Evolutionary conservation across 2,329 filamentous ascomycete species (phyloP), one percentile per base, ranked within the genome.

Genomic region (Penicillium sp.): DNA sequence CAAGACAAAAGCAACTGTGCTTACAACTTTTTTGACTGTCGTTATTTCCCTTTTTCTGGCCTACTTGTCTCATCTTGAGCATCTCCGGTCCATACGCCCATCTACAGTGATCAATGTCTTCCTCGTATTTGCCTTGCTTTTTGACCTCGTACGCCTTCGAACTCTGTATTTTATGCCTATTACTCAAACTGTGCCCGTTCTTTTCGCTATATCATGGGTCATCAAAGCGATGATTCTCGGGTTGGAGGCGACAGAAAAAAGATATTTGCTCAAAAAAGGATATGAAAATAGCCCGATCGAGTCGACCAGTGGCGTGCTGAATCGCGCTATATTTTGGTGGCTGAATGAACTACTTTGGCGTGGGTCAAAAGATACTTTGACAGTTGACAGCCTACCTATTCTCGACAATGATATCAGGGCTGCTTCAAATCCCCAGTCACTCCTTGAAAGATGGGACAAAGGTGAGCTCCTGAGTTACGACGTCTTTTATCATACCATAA

Each of bases 181-280:
- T n/a, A 60, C 58, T 27, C 54, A 48, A 4, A 46, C 37, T 6
- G 50, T 66, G 15, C 47, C 53, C 15, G 13, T 42, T 13, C 8
- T 62, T 12, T 62, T 65, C 43, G 50, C 59, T 7, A 43, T 54
- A 13, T 33, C 50, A 12, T 60, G 50, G 19, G 72, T 66, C 2
- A 59, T 78, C 37, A 81, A 81, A 53, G 19, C 75, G 6, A 60
- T 75, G n/a, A 59, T 80, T 5, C 65, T 80, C 3, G 63, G 75
- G 9, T 68, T 79, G 2, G 81, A 82, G 65, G 71, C 74, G 19
- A 69, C 64, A 37, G 72, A 75, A n/a, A 83, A 82, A 60, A 62
- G 69, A 41, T 57, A 46, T 9, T 50, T 59, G 29, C 60, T 69
- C 5, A 61, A 60, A 33, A 59, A 52, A 6, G 35, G n/a, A 19